Evolutionary conservation across 2,329 filamentous ascomycete genomes (phyloP).

Genomic region (Fonsecaea erecta): DNA sequence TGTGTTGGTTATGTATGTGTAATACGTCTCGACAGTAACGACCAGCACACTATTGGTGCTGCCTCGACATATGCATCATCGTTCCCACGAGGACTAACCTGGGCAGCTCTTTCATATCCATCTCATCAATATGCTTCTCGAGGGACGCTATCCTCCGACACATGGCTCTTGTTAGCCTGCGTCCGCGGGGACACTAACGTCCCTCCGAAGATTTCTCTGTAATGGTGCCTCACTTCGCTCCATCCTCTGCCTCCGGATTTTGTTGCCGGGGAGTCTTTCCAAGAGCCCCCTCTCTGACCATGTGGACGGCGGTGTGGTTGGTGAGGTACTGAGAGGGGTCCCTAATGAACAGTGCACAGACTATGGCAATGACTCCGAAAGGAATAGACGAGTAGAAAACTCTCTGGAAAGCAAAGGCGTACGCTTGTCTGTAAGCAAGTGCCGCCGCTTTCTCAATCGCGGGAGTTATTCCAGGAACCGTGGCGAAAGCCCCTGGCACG

Average conservation of each 20-base stretch:
- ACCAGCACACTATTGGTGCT: no score
- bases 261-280: conserved; percentile 1
- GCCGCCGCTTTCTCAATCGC: conserved; percentile 44
- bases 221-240: background rate
- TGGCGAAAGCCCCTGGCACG: conserved; percentile 35
- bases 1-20: no score
- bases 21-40: no score
- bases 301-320: conserved; percentile 24
- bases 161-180: background rate
- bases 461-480: conserved; percentile 45
- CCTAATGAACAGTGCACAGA: conserved; percentile 19
- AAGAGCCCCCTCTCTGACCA: conserved; percentile 23
- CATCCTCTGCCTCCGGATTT: background rate
- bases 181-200: background rate
- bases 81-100: no score
- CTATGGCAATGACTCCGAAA: conserved; percentile 33
- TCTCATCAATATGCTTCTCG: no score
- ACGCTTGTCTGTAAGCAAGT: conserved; percentile 47
- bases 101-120: no score
- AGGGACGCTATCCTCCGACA: background rate
- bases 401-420: conserved; percentile 50
- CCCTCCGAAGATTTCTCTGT: background rate
- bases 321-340: conserved; percentile 27
- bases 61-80: no score
- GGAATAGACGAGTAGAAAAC: conserved; percentile 45